phyloP scores from a whole-genome alignment of 192 early-diverging fungal species.

The Umbelopsis sp. region DNA sequence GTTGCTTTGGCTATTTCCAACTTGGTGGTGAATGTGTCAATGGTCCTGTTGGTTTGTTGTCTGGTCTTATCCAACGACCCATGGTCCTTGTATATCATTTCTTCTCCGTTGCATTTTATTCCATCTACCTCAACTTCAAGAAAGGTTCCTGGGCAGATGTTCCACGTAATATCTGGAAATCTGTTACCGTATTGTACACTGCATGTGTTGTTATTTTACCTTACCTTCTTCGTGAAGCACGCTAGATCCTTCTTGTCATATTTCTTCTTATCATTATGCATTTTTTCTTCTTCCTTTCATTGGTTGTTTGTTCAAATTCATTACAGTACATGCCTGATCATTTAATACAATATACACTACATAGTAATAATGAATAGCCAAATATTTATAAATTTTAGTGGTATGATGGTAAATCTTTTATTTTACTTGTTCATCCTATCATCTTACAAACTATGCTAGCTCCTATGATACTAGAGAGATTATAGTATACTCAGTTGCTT shows the following conservation, averaged over 20 bases:
- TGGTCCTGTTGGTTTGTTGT: conserved; percentile 84
- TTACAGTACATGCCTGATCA: neutral
- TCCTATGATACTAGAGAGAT: too few relatives aligned
- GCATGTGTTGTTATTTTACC: conserved; percentile 52
- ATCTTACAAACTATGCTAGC: too few relatives aligned
- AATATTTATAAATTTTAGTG: too few relatives aligned
- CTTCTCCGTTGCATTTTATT: conserved; percentile 85
- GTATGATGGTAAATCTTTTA: too few relatives aligned
- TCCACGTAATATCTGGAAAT: conserved; percentile 47
- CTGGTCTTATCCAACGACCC: conserved; percentile 79
- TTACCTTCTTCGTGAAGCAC: conserved; percentile 26
- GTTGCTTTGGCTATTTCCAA: conserved; percentile 87
- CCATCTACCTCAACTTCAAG: conserved; percentile 58
- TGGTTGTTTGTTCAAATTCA: neutral
- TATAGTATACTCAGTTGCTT: too few relatives aligned
- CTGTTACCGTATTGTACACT: conserved; percentile 54
- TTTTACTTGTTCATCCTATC: too few relatives aligned
- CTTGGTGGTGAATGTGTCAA: conserved; percentile 80
- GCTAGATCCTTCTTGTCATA: neutral
- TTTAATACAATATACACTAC: neutral
- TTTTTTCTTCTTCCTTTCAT: neutral
- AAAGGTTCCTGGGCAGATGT: conserved; percentile 46
- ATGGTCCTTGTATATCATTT: conserved; percentile 85
- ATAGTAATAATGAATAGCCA: neutral
- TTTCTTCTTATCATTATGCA: neutral